phyloP scores from a whole-genome alignment of 2,329 filamentous ascomycete genomes.

The Zasmidium angulare region DNA sequence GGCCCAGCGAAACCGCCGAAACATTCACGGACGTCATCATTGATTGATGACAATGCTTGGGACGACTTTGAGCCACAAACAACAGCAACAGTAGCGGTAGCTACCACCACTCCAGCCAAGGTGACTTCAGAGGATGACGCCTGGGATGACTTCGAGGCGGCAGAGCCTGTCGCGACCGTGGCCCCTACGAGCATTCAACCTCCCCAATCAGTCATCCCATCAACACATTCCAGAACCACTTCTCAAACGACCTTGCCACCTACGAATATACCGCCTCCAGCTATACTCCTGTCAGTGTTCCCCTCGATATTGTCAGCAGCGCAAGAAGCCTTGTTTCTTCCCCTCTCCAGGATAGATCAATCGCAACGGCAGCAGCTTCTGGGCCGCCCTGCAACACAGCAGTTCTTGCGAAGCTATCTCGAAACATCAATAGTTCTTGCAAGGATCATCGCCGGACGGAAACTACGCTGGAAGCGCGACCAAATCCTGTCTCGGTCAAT shows the following conservation, averaged over 20 bases:
- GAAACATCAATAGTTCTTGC: slow-evolving; percentile 66
- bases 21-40: not conserved
- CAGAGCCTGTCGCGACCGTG: slow-evolving; percentile 10
- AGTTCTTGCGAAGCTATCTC: slow-evolving; percentile 66
- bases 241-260: slow-evolving; percentile 54
- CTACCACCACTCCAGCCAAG: not conserved
- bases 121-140: slow-evolving; percentile 30
- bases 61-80: slow-evolving; percentile 7
- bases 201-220: not conserved
- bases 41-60: slow-evolving; percentile 10
- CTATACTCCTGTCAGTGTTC: slow-evolving; percentile 75
- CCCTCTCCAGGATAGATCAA: slow-evolving; percentile 48
- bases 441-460: slow-evolving; percentile 81
- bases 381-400: slow-evolving; percentile 57
- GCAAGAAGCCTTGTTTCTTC: slow-evolving; percentile 64
- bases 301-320: slow-evolving; percentile 68
- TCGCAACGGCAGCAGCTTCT: slow-evolving; percentile 65
- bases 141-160: slow-evolving; percentile 48
- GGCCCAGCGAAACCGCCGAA: slow-evolving; percentile 4
- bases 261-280: slow-evolving; percentile 85
- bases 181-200: not conserved
- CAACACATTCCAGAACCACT: not conserved
- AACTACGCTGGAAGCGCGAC: slow-evolving; percentile 87
- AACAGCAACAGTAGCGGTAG: not conserved
- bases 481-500: slow-evolving; percentile 80